Conservation (phyloP, 495 filamentous ascomycete genomes). For the Amniculicola lignicola region DNA sequence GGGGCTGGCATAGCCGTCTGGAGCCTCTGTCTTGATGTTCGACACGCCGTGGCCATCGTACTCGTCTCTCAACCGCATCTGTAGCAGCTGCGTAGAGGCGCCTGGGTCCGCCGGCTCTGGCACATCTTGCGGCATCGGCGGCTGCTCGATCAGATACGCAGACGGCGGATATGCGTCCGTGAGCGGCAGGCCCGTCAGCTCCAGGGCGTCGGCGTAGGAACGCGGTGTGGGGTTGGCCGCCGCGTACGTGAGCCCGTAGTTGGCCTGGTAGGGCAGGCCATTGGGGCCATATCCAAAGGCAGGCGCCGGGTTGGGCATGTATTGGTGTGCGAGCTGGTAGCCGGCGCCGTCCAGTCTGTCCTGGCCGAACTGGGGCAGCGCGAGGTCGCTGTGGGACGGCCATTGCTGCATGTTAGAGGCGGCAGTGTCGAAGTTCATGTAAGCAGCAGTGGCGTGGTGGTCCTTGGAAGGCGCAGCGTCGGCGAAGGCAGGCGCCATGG, state of each 20-base stretch:
- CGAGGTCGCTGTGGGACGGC: constrained; percentile 3
- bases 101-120: constrained; percentile 12
- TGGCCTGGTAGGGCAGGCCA: constrained; percentile 10
- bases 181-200: constrained; percentile 8
- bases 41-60: constrained; percentile 5
- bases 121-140: constrained; percentile 18
- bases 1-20: not conserved
- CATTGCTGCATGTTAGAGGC: constrained; percentile 10
- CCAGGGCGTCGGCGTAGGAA: constrained; percentile 17
- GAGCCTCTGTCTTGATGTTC: constrained; percentile 13
- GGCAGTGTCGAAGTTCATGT: constrained; percentile 13
- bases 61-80: constrained; percentile 11
- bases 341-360: not conserved
- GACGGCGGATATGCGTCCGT: constrained; percentile 30
- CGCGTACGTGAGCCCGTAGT: constrained; percentile 22
- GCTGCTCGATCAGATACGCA: constrained; percentile 29
- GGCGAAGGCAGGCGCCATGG: constrained; percentile 11
- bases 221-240: constrained; percentile 15
- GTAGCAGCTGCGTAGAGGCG: not conserved
- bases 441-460: not conserved
- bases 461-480: constrained; percentile 8
- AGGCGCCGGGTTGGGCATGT: not conserved
- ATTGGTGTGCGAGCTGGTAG: not conserved
- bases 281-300: constrained; percentile 11
- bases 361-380: constrained; percentile 3